Base-by-base conservation (phyloP, 306 rosid species). In the Quercus cerris region DNA sequence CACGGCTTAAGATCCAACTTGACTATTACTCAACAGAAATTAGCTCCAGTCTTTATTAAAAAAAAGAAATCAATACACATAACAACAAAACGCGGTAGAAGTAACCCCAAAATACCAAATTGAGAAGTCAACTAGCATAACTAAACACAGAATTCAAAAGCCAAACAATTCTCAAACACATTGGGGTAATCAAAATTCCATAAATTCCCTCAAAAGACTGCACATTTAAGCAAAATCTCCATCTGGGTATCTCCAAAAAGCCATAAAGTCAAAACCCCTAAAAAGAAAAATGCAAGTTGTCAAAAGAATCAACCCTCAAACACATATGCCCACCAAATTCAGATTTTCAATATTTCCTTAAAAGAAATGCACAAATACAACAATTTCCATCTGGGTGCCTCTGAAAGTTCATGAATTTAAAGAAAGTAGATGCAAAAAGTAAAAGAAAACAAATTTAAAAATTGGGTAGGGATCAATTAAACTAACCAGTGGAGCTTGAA, bases 401-500 rank as follows among this genome's bases (percentile, higher is more conserved):
- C 77, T 56, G 25, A 25, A 75, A 71, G 41, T 75, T 14, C 70
- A 55, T 49, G 56, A 79, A 62, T 54, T 61, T 62, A 33, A 22
- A 57, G 33, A 77, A 33, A 74, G 25, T 28, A 71, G 58, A 82
- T 55, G 73, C 59, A 82, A 52, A 57, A 25, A 66, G 13, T 22
- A 79, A 7, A 72, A 75, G 8, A 18, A 28, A 81, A 72, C 4
- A 70, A 49, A 14, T 41, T 17, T 14, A 64, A 46, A 20, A 38
- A 25, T 25, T 12, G 31, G 31, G 38, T 11, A 67, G 46, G 57
- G 78, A 67, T 63, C 73, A 78, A 75, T 44, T 69, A 18, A 31
- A 86, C 92, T 87, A 23, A 95, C 99, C 99, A 93, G 85, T 78
- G 99, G 98, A 82, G 99, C 97, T 88, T 93, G 98, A 87, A 90